Percentiles rank a stretch among this genome's conserved stretches.
Conservation (phyloP, 139 green algal species). For the Tetradesmus lagerheimii region DNA sequence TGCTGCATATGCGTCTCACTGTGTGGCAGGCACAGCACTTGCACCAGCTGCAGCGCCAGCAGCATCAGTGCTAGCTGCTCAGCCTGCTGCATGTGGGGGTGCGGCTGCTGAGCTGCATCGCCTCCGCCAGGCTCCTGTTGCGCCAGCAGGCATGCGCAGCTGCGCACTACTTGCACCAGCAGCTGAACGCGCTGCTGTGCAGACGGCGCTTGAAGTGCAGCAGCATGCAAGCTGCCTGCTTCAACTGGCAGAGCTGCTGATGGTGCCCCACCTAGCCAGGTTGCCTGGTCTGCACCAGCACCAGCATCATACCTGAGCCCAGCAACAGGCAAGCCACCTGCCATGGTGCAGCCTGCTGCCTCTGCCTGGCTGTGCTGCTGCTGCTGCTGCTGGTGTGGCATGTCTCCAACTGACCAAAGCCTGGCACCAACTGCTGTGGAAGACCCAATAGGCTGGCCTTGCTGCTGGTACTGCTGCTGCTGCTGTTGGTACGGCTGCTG, state of each 20-base stretch:
- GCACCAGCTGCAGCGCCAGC: conserved; percentile 54
- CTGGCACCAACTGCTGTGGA: background rate
- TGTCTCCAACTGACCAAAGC: background rate
- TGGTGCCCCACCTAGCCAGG: background rate
- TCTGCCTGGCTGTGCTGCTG: background rate
- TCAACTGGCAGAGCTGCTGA: background rate
- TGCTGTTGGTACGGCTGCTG: background rate
- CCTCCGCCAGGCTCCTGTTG: background rate
- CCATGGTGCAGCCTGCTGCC: background rate
- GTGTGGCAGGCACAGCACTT: conserved; percentile 33
- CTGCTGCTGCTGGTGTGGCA: background rate
- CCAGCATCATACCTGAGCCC: background rate
- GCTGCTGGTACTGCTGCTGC: conserved; percentile 23
- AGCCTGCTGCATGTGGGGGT: background rate
- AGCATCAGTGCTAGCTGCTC: conserved; percentile 51
- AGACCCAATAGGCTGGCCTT: background rate
- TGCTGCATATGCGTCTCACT: background rate
- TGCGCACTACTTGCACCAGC: conserved; percentile 27
- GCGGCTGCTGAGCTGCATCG: background rate
- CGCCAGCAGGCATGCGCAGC: background rate
- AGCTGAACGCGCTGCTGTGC: conserved; percentile 33
- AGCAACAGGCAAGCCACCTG: background rate
- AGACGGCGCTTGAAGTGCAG: background rate
- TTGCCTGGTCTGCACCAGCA: background rate
- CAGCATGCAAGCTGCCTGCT: background rate